These are phyloP conservation scores for Agaricus bisporus DNA, from an alignment of 768 basidiomycete genomes.

Conservation along the genomic window DNA sequence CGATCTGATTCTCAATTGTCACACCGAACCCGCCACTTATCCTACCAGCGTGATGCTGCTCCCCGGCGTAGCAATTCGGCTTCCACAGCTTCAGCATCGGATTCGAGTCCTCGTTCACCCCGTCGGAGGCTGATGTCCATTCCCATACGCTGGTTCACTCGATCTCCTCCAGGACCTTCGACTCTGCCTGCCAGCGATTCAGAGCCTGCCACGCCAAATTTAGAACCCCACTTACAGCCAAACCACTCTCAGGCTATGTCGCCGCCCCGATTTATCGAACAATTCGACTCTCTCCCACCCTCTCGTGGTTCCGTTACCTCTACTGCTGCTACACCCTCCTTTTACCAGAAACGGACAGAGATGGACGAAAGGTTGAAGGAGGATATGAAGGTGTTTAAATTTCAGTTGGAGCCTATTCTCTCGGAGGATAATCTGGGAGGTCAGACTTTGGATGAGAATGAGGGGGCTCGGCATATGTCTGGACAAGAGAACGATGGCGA, in stretches of 20 bases:
- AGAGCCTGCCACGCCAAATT: neutral
- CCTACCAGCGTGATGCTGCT: neutral
- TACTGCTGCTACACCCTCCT: neutral
- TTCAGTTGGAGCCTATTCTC: neutral
- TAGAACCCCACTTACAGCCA: neutral
- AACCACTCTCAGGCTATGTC: neutral
- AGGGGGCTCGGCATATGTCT: neutral
- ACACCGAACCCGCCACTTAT: neutral
- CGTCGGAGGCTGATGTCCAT: neutral
- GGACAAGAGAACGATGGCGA: neutral
- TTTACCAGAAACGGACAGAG: neutral
- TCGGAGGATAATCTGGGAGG: neutral
- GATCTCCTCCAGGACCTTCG: neutral
- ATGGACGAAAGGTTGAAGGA: neutral
- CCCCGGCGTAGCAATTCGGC: neutral
- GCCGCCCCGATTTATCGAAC: too few relatives aligned
- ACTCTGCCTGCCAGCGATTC: neutral
- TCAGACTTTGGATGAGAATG: neutral
- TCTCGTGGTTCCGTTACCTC: constrained; percentile 5
- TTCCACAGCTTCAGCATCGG: neutral
- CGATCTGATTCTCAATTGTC: neutral
- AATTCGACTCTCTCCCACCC: neutral
- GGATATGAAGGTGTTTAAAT: neutral
- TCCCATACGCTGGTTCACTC: neutral
- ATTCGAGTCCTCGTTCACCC: neutral